phyloP scores from a whole-genome alignment of 371 early-diverging fungal genomes.

The Mucor indicus region DNA sequence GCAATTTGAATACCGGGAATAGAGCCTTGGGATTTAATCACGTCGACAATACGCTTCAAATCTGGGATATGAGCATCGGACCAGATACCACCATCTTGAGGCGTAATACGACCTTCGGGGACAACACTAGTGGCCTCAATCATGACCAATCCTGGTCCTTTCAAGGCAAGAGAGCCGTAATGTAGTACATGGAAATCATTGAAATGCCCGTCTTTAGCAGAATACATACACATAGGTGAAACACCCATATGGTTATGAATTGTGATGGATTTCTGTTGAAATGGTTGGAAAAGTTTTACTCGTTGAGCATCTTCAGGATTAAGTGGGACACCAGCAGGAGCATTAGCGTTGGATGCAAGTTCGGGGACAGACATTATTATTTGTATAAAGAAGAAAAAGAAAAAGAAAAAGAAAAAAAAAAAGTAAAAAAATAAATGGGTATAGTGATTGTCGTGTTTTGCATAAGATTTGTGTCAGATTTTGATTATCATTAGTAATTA shows the following conservation, averaged over 20 bases:
- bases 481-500: no score
- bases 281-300: constrained; percentile 36
- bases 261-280: constrained; percentile 53
- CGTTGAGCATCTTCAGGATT: background rate
- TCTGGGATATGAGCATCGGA: constrained; percentile 73
- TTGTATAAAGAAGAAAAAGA: no score
- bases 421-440: no score
- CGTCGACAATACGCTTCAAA: constrained; percentile 59
- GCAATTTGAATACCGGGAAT: constrained; percentile 73
- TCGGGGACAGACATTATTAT: background rate
- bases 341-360: background rate
- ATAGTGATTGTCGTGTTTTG: no score
- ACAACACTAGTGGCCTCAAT: constrained; percentile 80
- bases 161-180: constrained; percentile 65
- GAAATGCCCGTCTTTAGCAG: constrained; percentile 15
- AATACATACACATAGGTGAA: constrained; percentile 77
- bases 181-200: constrained; percentile 63
- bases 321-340: background rate
- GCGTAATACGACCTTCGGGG: constrained; percentile 75
- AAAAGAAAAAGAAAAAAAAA: no score
- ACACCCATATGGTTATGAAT: constrained; percentile 76
- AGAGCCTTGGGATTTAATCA: constrained; percentile 61
- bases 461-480: no score
- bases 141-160: constrained; percentile 73
- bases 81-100: constrained; percentile 76